Evolutionary conservation across 768 basidiomycete genomes (phyloP), one percentile per base, ranked within the genome.

Genomic region (Fomitopsis pulvina): DNA sequence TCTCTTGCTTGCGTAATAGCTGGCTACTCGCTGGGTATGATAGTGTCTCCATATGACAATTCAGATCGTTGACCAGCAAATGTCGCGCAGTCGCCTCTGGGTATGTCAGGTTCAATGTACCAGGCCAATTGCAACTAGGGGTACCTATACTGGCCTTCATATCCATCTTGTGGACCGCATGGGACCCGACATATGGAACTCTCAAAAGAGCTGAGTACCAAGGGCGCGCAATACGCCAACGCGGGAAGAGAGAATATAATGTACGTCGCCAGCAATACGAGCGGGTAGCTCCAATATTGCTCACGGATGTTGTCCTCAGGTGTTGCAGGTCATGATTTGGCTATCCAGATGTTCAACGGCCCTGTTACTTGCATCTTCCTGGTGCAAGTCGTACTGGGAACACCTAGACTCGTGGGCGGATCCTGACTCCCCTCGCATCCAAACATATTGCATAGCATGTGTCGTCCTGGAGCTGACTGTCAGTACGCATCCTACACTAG

Each of bases 141-240:
- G 34, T 85, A 45, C 81, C 87, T 2, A 25, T 71, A 3, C 39
- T 87, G 18, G 66, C 72, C 25, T 39, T 82, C 0, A 10, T 79
- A 14, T 91, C 91, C 18, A 60, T 92, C 14, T 59, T 85, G 5
- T 94, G 92, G 85, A 81, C 81, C 0, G 80, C 76, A 1, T 95
- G 92, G 92, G 83, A 95, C 61, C 92, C 90, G 11, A 87, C 86
- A 18, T 92, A 91, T 64, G 66, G 75, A 21, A 70, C 76, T 9
- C 68, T 78, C 47, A 74, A 75, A 55, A 75, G 69, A 55, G 80
- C 83, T 11, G 76, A 78, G 57, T 68, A 77, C 37, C 87, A 90
- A 69, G 86, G 88, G 2, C 78, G 87, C 18, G 77, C 81, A 53
- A 73, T 90, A 21, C 79, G 85, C 43, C 69, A 87, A 29, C 73